Conservation (phyloP, 2,329 filamentous ascomycete species). For the Colletotrichum australisinense region DNA sequence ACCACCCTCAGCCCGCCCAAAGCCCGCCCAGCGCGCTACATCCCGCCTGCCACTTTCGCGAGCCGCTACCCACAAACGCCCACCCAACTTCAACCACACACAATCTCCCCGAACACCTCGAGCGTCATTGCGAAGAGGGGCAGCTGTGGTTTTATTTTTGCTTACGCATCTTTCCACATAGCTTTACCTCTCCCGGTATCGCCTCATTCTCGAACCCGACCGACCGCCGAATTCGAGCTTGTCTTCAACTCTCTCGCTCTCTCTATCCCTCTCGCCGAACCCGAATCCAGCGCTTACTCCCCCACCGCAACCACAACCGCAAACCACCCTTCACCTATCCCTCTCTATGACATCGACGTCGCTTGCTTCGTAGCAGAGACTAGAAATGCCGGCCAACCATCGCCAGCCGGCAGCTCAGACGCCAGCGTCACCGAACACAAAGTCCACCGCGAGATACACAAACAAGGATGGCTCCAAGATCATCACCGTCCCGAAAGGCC, state of each 20-base stretch:
- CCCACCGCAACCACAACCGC: constrained; percentile 20
- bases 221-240: constrained; percentile 16
- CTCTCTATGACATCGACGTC: constrained; percentile 53
- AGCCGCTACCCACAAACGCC: constrained; percentile 33
- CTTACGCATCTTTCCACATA: constrained; percentile 13
- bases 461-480: constrained; percentile 78
- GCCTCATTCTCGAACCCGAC: constrained; percentile 20
- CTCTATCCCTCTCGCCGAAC: neutral
- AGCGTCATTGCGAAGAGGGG: constrained; percentile 2
- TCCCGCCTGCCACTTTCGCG: constrained; percentile 33
- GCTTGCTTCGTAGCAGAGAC: constrained; percentile 45
- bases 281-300: constrained; percentile 29
- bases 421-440: constrained; percentile 63
- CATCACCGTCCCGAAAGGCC: constrained; percentile 71
- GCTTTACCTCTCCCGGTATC: constrained; percentile 6
- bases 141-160: constrained; percentile 3
- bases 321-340: constrained; percentile 19
- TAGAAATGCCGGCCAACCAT: constrained; percentile 64
- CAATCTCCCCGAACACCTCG: neutral
- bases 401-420: constrained; percentile 60
- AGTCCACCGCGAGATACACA: constrained; percentile 69
- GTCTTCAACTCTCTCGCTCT: neutral
- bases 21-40: constrained; percentile 33
- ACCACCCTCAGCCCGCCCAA: constrained; percentile 7
- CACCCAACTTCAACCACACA: constrained; percentile 7